Percentiles rank a stretch among this genome's conserved stretches.
Conservation (phyloP, 1,284 basidiomycete species). For the Gastroboletus turbinatus region DNA sequence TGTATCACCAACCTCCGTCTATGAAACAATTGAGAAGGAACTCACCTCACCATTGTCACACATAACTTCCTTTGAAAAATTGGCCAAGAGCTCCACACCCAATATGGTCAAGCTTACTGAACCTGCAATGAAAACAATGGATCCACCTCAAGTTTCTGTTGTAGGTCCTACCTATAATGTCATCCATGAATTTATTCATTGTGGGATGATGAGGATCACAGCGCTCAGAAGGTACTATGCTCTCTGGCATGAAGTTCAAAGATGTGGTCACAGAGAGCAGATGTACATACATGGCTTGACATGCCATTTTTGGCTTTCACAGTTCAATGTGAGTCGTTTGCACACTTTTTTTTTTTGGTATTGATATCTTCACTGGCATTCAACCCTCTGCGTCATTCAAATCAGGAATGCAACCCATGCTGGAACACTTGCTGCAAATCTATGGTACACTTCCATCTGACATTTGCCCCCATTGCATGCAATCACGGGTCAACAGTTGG, state of each 20-base stretch:
- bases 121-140: constrained; percentile 31
- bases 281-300: constrained; percentile 61
- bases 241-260: constrained; percentile 65
- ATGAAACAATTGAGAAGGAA: constrained; percentile 79
- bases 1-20: constrained; percentile 65
- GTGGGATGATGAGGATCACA: constrained; percentile 67
- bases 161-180: constrained; percentile 60
- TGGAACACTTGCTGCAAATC: constrained; percentile 69
- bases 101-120: constrained; percentile 25
- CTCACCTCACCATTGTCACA: constrained; percentile 43
- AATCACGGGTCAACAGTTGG: constrained; percentile 67
- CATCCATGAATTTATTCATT: constrained; percentile 46
- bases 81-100: constrained; percentile 5
- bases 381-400: constrained; percentile 62
- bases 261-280: constrained; percentile 67
- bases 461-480: constrained; percentile 54
- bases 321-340: constrained; percentile 58
- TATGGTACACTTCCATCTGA: constrained; percentile 70
- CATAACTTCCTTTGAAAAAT: constrained; percentile 11
- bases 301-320: constrained; percentile 73
- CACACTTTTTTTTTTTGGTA: too few species aligned
- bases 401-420: constrained; percentile 65
- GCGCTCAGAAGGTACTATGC: constrained; percentile 67
- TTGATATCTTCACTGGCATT: constrained; percentile 51
- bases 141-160: constrained; percentile 47